Evolutionary conservation across 352 stramenopile genomes (phyloP), one percentile per base, ranked within the genome.

Genomic region (Phytophthora pseudosyringae): DNA sequence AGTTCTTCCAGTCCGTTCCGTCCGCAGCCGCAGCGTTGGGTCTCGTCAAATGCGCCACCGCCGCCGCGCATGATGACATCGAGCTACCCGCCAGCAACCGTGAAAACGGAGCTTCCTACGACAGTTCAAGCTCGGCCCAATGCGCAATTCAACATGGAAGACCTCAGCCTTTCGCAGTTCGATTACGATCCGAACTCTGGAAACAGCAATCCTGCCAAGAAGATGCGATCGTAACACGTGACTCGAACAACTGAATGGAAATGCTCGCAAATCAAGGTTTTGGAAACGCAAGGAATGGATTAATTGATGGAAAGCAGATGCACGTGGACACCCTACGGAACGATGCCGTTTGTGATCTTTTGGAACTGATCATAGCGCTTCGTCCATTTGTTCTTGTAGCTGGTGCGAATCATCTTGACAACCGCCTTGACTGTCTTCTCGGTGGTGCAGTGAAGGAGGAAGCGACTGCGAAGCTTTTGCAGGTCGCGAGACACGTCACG

Each of bases 331-430:
- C 58, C 33, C 41, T 78, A 95, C 6, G 83, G 84, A 31, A 93
- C 32, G 61, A 96, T 97, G 18, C 87, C 86, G 68, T 98, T 97
- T 25, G 83, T 97, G 58, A 89, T 87, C 56, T 98, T 88, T 66
- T 98, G 94, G 71, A 99, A 98, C 49, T 91, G 72, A 71, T 99
- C 93, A 73, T 99, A 98, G 18, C 95, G 69, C 62, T 93, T 93
- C 8, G 95, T 98, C 61, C 94, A 97, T 59, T 81, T 87, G 78
- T 97, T 92, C 53, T 98, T 90, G 70, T 97, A 96, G 47, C 96
- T 98, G 18, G 91, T 85, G 69, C 90, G 87, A 36, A 98, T 85
- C 71, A 95, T 90, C 67, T 95, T 94, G 66, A 95, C 81, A 31
- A 90, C 76, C 6, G 64, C 67, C 60, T 93, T 88, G 39, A 95